These are phyloP conservation scores for Ustilago shanxiensis DNA, from an alignment of 1,284 basidiomycete species.

Conservation along the genomic window DNA sequence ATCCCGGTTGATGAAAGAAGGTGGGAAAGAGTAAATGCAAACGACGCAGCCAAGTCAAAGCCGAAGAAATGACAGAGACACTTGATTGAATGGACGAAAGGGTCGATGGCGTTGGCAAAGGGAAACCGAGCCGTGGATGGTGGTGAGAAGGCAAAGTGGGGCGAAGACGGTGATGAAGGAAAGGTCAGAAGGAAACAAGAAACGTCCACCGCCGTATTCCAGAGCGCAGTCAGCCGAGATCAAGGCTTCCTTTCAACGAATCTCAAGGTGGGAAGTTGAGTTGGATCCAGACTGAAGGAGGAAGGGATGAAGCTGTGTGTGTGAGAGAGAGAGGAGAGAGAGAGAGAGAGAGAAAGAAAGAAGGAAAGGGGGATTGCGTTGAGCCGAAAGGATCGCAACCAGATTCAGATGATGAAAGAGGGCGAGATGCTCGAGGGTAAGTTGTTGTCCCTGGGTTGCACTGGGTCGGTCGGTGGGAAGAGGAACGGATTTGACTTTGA, in stretches of 20 bases:
- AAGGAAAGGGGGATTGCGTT: constrained; percentile 27
- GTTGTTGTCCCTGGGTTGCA: not conserved
- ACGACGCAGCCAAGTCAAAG: not conserved
- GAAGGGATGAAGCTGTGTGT: not conserved
- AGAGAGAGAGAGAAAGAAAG: not conserved
- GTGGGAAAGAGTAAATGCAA: constrained; percentile 5
- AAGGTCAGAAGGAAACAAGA: not conserved
- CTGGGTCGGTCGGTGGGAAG: not conserved
- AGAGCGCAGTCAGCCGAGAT: constrained; percentile 6
- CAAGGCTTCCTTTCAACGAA: not conserved
- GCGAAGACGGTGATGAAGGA: not conserved
- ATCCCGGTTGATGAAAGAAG: constrained; percentile 17
- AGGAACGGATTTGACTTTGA: constrained; percentile 13
- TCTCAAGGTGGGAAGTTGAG: not conserved
- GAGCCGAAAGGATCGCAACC: constrained; percentile 32
- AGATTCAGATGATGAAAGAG: constrained; percentile 9
- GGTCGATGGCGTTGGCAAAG: not conserved
- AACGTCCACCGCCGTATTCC: not conserved
- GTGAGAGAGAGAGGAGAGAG: too few species aligned
- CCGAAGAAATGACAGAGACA: not conserved
- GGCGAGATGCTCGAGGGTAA: constrained; percentile 10
- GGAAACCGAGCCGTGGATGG: constrained; percentile 1
- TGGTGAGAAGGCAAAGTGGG: constrained; percentile 9
- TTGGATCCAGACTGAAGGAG: not conserved
- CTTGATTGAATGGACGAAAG: constrained; percentile 1